These are phyloP conservation scores for Pythium aphanidermatum DNA, from an alignment of 352 stramenopile species.

Conservation along the genomic window DNA sequence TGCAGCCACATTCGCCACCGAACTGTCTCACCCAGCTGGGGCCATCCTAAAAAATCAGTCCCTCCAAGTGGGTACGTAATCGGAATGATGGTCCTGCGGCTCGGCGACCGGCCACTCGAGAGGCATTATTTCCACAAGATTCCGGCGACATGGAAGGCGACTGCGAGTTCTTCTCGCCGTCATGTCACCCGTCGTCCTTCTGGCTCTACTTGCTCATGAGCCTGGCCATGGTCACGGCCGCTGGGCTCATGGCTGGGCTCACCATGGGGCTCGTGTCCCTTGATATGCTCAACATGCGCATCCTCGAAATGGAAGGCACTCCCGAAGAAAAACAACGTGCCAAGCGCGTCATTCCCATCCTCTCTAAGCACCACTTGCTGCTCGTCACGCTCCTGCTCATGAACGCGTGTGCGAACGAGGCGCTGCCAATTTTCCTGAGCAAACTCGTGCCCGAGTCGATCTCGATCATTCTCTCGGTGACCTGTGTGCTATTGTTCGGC, in stretches of 20 bases:
- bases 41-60: no score
- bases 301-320: slow-evolving; percentile 70
- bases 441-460: slow-evolving; percentile 77
- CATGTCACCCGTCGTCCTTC: slow-evolving; percentile 60
- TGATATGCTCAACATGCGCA: slow-evolving; percentile 78
- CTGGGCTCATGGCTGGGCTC: slow-evolving; percentile 68
- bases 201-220: slow-evolving; percentile 46
- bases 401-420: slow-evolving; percentile 93
- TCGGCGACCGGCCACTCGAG: no score
- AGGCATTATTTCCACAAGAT: no score
- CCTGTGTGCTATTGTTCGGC: slow-evolving; percentile 93
- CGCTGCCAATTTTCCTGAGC: slow-evolving; percentile 92
- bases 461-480: slow-evolving; percentile 95
- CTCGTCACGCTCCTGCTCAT: slow-evolving; percentile 94
- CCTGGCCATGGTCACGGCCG: slow-evolving; percentile 41
- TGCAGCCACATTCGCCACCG: no score
- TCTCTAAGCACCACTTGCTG: slow-evolving; percentile 89
- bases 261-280: slow-evolving; percentile 72
- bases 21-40: no score
- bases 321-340: slow-evolving; percentile 71
- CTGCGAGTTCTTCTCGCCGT: slow-evolving; percentile 57
- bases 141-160: no score
- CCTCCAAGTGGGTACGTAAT: no score
- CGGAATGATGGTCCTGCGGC: no score
- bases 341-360: slow-evolving; percentile 76